A percentile compares a stretch with the other conserved stretches of the same genome.
These are phyloP conservation scores for Pyricularia grisea DNA, from an alignment of 2,329 filamentous ascomycete genomes.

Conservation along the genomic window DNA sequence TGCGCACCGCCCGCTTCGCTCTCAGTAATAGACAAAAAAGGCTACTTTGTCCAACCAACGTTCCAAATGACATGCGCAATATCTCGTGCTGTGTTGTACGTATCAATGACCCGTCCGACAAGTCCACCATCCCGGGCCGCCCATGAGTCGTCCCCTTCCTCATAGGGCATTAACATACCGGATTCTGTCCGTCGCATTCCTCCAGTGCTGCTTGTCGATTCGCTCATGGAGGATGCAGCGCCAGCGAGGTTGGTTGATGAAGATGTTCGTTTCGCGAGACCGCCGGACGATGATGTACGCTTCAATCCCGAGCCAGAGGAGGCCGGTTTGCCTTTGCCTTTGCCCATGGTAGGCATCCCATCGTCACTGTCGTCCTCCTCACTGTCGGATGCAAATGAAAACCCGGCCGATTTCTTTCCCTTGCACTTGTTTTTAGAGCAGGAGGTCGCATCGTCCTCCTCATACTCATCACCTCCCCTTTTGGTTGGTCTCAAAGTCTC, in stretches of 20 bases:
- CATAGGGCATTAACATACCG: conserved; percentile 86
- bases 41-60: conserved; percentile 51
- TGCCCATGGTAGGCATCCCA: neutral
- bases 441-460: conserved; percentile 11
- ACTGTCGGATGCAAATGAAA: neutral
- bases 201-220: neutral
- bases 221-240: conserved; percentile 27
- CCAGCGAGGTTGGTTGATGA: conserved; percentile 39
- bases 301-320: conserved; percentile 22
- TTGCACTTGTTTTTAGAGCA: neutral
- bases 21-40: neutral
- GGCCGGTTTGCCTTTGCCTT: neutral
- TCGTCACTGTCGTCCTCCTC: neutral
- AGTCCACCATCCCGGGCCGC: conserved; percentile 48
- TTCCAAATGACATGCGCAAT: conserved; percentile 67
- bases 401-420: neutral
- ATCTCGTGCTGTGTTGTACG: conserved; percentile 62
- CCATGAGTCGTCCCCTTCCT: conserved; percentile 54
- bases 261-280: conserved; percentile 24
- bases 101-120: conserved; percentile 73
- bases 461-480: conserved; percentile 19
- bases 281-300: neutral
- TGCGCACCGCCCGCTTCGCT: neutral
- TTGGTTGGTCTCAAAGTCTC: conserved; percentile 68
- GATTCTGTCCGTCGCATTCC: conserved; percentile 72